These are phyloP conservation scores for Phytopythium mirpurense DNA, from an alignment of 352 stramenopile genomes.

Conservation along the genomic window DNA sequence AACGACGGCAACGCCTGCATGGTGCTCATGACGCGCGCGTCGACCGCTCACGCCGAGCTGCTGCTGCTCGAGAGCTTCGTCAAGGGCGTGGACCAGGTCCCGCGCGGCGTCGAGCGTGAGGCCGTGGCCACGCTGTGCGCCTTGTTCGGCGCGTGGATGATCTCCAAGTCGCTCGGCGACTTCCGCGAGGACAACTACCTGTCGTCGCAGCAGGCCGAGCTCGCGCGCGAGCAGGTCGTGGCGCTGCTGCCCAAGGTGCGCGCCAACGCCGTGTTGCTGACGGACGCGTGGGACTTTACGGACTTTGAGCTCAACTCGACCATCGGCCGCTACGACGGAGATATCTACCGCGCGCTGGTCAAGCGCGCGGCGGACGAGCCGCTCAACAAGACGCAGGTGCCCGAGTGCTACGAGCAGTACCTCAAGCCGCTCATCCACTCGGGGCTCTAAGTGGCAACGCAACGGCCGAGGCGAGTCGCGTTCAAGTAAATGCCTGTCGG, in stretches of 20 bases:
- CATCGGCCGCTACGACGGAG: conserved; percentile 68
- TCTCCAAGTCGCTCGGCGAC: conserved; percentile 39
- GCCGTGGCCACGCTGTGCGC: conserved; percentile 27
- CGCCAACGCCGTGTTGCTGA: conserved; percentile 42
- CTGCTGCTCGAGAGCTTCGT: conserved; percentile 37
- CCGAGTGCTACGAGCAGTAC: conserved; percentile 52
- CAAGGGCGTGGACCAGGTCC: conserved; percentile 16
- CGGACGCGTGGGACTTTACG: conserved; percentile 29
- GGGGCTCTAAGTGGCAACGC: conserved; percentile 14
- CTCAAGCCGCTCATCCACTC: conserved; percentile 36
- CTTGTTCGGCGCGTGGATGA: conserved; percentile 42
- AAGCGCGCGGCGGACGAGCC: conserved; percentile 39
- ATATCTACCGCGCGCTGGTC: conserved; percentile 61
- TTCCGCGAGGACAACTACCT: conserved; percentile 58
- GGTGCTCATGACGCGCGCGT: conserved; percentile 46
- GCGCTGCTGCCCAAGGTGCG: conserved; percentile 30
- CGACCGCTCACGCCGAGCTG: conserved; percentile 39
- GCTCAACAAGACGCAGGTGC: conserved; percentile 51
- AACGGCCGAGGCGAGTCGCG: too few species aligned
- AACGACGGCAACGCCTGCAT: conserved; percentile 49
- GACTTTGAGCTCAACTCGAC: conserved; percentile 68
- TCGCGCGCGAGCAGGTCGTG: conserved; percentile 27
- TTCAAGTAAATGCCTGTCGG: too few species aligned
- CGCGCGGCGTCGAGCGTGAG: conserved; percentile 19
- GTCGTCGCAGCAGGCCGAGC: conserved; percentile 33